Conservation (phyloP, 2,329 filamentous ascomycete genomes). For the Phialophora verrucosa region DNA sequence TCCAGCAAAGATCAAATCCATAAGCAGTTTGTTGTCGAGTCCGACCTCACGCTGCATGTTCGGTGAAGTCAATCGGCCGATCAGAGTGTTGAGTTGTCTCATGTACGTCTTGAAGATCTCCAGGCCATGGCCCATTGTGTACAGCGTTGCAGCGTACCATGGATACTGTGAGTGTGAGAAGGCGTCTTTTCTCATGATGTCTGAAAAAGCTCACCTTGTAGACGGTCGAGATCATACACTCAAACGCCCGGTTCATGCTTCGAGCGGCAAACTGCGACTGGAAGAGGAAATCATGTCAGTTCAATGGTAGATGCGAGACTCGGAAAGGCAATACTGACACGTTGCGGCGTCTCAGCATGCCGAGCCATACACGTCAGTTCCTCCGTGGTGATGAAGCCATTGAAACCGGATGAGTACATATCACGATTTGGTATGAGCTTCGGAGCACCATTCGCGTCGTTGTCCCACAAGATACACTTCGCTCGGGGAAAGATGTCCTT, state of each 20-base stretch:
- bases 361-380: conserved; percentile 55
- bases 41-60: conserved; percentile 43
- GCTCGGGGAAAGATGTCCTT: conserved; percentile 58
- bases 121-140: conserved; percentile 56
- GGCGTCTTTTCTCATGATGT: neutral
- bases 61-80: conserved; percentile 59
- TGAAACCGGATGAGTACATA: conserved; percentile 56
- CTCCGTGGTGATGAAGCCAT: conserved; percentile 58
- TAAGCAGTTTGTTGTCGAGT: conserved; percentile 47
- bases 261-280: conserved; percentile 58
- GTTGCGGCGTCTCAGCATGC: conserved; percentile 56
- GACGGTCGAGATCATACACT: conserved; percentile 58
- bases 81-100: conserved; percentile 71
- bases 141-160: conserved; percentile 54
- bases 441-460: conserved; percentile 42
- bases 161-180: conserved; percentile 51
- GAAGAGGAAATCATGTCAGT: conserved; percentile 16
- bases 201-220: conserved; percentile 51
- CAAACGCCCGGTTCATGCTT: conserved; percentile 60
- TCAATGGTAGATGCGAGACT: neutral
- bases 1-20: conserved; percentile 49
- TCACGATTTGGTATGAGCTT: conserved; percentile 46
- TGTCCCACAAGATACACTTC: conserved; percentile 56
- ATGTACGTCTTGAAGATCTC: conserved; percentile 50
- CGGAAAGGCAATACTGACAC: conserved; percentile 48